Conservation (phyloP, 1,284 basidiomycete genomes). For the Naganishia sp. region DNA sequence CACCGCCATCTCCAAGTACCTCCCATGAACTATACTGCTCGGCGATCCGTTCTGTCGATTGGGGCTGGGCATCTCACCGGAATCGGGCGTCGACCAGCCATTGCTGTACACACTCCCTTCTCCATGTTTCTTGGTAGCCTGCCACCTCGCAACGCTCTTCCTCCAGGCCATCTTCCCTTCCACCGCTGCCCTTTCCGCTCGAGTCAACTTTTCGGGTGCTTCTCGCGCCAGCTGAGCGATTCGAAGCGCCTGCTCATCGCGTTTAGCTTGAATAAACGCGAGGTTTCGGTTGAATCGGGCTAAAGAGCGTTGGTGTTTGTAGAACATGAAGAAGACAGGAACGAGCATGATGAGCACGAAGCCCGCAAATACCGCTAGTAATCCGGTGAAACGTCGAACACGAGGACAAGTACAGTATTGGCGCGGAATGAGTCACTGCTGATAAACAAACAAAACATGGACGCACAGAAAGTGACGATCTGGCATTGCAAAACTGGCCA, state of each 20-base stretch:
- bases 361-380: not conserved
- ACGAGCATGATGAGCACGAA: conserved; percentile 5
- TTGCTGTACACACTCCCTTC: not conserved
- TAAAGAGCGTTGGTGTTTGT: not conserved
- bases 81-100: not conserved
- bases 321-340: conserved; percentile 5
- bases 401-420: not conserved
- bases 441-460: not conserved
- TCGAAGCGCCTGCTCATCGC: conserved; percentile 1
- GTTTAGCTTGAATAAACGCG: not conserved
- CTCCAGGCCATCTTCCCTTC: conserved; percentile 29
- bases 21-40: not conserved
- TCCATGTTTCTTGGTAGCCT: not conserved
- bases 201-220: conserved; percentile 22
- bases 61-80: not conserved
- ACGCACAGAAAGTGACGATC: conserved; percentile 9
- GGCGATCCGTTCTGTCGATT: too few relatives aligned
- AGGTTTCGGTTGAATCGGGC: not conserved
- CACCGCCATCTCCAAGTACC: conserved; percentile 1
- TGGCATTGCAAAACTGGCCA: conserved; percentile 6
- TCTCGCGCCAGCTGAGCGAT: not conserved
- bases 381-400: not conserved
- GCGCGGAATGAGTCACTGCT: not conserved
- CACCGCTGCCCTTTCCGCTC: conserved; percentile 19
- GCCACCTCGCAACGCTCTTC: conserved; percentile 8